These are phyloP conservation scores for Entomortierella lignicola DNA, from an alignment of 192 early-diverging fungal species.

Conservation along the genomic window DNA sequence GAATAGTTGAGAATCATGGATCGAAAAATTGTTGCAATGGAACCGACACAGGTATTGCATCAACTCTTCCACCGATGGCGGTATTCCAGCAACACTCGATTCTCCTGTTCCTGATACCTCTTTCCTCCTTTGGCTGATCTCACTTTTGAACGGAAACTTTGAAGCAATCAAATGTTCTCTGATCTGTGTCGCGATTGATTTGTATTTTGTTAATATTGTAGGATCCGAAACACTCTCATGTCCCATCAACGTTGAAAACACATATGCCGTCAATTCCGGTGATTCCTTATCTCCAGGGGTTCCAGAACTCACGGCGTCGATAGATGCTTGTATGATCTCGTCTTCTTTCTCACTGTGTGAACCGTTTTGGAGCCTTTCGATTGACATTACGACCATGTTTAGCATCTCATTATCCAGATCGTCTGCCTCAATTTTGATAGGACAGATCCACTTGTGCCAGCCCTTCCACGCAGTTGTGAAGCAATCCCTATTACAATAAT, in stretches of 20 bases:
- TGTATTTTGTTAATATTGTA: conserved; percentile 33
- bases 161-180: conserved; percentile 32
- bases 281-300: conserved; percentile 6
- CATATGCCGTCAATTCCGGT: conserved; percentile 34
- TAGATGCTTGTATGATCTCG: neutral
- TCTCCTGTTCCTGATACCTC: neutral
- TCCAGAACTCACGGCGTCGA: neutral
- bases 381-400: conserved; percentile 56
- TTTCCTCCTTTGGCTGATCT: neutral
- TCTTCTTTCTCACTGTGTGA: conserved; percentile 11
- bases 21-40: conserved; percentile 73
- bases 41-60: conserved; percentile 67
- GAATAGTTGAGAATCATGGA: conserved; percentile 71
- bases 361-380: conserved; percentile 52
- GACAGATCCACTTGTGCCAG: conserved; percentile 49
- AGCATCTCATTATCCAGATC: conserved; percentile 61
- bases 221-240: conserved; percentile 48
- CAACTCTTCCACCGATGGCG: conserved; percentile 45
- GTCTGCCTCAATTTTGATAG: conserved; percentile 26
- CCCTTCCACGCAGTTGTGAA: conserved; percentile 48
- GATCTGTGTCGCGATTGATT: conserved; percentile 33
- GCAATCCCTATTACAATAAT: conserved; percentile 38
- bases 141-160: conserved; percentile 45
- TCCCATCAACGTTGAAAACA: conserved; percentile 58
- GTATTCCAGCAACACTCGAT: neutral